Percentiles rank a stretch among this genome's conserved stretches.
Conservation (phyloP, 169 alveolate species). For the Cryptosporidium andersoni region DNA sequence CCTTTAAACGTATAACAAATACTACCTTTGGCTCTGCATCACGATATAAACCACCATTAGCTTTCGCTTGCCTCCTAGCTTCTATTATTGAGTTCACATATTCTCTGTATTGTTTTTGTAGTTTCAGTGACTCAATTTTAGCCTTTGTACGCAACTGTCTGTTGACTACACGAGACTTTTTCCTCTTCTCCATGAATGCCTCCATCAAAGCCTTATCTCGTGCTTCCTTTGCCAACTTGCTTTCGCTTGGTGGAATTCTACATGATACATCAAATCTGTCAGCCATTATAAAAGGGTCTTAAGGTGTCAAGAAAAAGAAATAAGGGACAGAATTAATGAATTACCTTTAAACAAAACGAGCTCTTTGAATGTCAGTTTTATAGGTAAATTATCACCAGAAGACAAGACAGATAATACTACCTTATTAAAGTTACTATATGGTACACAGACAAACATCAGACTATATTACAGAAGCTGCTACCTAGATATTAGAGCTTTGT, state of each 20-base stretch:
- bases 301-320: too few species aligned
- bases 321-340: too few species aligned
- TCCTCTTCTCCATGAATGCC: conserved; percentile 3
- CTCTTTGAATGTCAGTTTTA: too few species aligned
- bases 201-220: conserved; percentile 10
- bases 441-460: too few species aligned
- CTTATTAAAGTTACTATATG: too few species aligned
- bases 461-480: too few species aligned
- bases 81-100: conserved; percentile 47
- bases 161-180: neutral
- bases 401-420: too few species aligned
- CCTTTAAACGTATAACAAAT: conserved; percentile 92
- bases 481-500: too few species aligned
- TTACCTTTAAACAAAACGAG: too few species aligned
- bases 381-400: too few species aligned
- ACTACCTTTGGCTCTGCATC: conserved; percentile 94
- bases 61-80: conserved; percentile 79
- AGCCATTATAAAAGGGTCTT: too few species aligned
- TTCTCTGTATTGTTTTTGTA: conserved; percentile 61
- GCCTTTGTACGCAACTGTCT: conserved; percentile 43
- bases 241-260: conserved; percentile 67
- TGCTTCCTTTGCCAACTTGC: conserved; percentile 42
- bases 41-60: conserved; percentile 82
- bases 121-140: conserved; percentile 40
- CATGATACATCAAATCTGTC: neutral